phyloP scores from a whole-genome alignment of 306 rosid genomes.

The Prunus armeniaca region DNA sequence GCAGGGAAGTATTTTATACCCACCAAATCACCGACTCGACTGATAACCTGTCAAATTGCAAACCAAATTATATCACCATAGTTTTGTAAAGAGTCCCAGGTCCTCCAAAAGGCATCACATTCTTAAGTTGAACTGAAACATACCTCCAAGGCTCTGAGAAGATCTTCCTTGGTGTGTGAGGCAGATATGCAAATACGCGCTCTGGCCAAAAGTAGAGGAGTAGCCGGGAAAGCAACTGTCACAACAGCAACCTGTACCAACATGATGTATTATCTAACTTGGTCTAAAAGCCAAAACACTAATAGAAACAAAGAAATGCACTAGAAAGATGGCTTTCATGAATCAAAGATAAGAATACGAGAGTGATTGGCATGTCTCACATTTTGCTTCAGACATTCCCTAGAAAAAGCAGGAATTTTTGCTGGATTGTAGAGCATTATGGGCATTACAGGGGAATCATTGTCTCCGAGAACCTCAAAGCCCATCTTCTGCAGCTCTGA shows the following conservation, averaged over 20 bases:
- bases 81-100: background rate
- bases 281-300: background rate
- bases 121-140: background rate
- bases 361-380: constrained; percentile 36
- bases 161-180: constrained; percentile 77
- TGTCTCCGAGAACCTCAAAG: constrained; percentile 79
- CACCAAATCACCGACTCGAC: constrained; percentile 68
- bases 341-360: background rate
- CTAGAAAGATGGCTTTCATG: too few relatives aligned
- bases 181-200: constrained; percentile 88
- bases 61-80: background rate
- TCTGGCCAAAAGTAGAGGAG: constrained; percentile 68
- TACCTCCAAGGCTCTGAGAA: constrained; percentile 71
- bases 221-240: constrained; percentile 85
- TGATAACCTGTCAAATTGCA: constrained; percentile 49
- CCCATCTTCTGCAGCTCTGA: constrained; percentile 83
- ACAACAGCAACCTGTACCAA: constrained; percentile 66
- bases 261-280: background rate
- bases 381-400: constrained; percentile 74
- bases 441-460: constrained; percentile 84
- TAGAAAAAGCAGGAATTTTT: constrained; percentile 77
- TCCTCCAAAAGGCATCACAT: background rate
- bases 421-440: constrained; percentile 88
- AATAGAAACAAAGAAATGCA: too few relatives aligned
- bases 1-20: constrained; percentile 84